phyloP scores from a whole-genome alignment of 208 protist genomes.

The Wallacemonas rigidus region DNA sequence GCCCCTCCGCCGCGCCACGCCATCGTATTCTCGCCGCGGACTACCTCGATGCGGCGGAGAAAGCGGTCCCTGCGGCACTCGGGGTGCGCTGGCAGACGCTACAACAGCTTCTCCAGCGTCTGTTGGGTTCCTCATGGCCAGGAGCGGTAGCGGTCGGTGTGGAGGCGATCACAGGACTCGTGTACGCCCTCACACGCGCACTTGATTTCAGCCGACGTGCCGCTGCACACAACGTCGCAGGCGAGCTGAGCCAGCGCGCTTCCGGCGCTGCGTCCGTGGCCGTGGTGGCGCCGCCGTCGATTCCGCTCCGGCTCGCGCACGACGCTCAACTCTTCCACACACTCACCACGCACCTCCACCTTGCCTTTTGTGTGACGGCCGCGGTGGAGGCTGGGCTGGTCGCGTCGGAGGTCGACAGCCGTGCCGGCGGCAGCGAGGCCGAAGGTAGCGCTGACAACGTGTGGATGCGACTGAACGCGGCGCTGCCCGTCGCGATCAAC shows the following conservation, averaged over 20 bases:
- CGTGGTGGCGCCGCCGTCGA: constrained; percentile 23
- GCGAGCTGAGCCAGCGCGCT: not conserved
- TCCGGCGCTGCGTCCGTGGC: not conserved
- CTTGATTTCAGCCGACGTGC: constrained; percentile 3
- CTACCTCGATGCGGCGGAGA: constrained; percentile 29
- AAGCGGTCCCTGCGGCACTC: constrained; percentile 34
- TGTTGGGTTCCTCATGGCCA: constrained; percentile 48
- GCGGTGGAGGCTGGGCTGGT: constrained; percentile 25
- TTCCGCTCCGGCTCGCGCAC: constrained; percentile 35
- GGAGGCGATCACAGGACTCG: constrained; percentile 45
- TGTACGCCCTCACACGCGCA: constrained; percentile 39
- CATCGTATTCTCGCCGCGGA: constrained; percentile 19
- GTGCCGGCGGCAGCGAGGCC: not conserved
- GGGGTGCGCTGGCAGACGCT: constrained; percentile 44
- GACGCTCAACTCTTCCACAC: constrained; percentile 48
- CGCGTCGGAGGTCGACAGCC: not conserved
- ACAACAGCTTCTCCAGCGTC: constrained; percentile 39
- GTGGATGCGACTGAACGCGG: constrained; percentile 5
- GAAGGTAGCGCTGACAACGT: not conserved
- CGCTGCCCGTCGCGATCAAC: constrained; percentile 12
- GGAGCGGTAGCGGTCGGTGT: constrained; percentile 54
- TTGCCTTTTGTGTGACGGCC: constrained; percentile 40
- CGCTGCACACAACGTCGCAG: constrained; percentile 23
- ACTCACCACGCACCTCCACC: constrained; percentile 45
- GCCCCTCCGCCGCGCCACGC: not conserved